Evolutionary conservation across 495 filamentous ascomycete genomes (phyloP).

Genomic region (Cercophora scortea): DNA sequence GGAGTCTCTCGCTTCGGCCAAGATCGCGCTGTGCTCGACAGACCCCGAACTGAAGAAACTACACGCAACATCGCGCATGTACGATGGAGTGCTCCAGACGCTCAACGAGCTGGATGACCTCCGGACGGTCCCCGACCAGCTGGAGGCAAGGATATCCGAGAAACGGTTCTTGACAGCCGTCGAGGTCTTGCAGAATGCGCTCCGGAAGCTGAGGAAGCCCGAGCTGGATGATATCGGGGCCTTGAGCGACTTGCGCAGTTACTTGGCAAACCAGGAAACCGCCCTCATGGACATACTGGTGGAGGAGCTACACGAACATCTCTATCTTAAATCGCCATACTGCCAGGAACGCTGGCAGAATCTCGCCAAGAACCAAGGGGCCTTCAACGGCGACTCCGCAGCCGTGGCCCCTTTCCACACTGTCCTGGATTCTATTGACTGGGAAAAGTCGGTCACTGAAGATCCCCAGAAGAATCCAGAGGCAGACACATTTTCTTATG

Average conservation of each 20-base stretch:
- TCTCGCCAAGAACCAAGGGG: constrained; percentile 46
- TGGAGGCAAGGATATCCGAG: constrained; percentile 90
- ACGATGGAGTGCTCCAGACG: constrained; percentile 82
- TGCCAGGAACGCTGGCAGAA: constrained; percentile 91
- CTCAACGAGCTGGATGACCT: constrained; percentile 81
- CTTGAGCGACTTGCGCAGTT: constrained; percentile 73
- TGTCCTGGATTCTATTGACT: constrained; percentile 75
- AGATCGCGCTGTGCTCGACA: constrained; percentile 70
- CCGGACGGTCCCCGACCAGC: constrained; percentile 80
- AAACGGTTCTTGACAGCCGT: constrained; percentile 92
- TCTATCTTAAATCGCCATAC: constrained; percentile 95
- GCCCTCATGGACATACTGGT: constrained; percentile 88
- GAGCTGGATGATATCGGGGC: constrained; percentile 91
- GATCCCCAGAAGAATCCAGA: constrained; percentile 88
- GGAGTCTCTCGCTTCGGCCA: constrained; percentile 74
- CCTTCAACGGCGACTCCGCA: constrained; percentile 36
- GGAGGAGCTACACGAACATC: constrained; percentile 93
- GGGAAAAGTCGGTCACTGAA: constrained; percentile 60
- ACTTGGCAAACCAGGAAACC: constrained; percentile 87
- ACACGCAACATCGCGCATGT: constrained; percentile 77
- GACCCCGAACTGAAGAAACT: constrained; percentile 88
- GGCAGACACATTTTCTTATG: constrained; percentile 88
- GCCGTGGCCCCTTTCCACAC: constrained; percentile 55
- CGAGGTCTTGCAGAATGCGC: constrained; percentile 78
- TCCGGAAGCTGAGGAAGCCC: constrained; percentile 72